A percentile compares a stretch with the other conserved stretches of the same genome.
These are phyloP conservation scores for Ceratobasidium sp. DNA, from an alignment of 1,284 basidiomycete genomes.

Conservation along the genomic window DNA sequence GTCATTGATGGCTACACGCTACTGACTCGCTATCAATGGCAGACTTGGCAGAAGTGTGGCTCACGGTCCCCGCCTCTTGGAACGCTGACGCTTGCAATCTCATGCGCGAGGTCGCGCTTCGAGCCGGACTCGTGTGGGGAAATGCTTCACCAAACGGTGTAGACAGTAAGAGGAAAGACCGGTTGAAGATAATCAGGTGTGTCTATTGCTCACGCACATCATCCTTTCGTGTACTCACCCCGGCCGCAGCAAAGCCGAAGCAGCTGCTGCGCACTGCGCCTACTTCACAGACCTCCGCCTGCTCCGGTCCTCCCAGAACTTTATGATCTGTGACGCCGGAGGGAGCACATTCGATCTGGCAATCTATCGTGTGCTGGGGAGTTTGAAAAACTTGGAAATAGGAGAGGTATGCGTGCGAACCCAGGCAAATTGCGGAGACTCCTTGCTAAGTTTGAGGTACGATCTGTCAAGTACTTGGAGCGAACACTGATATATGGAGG, in stretches of 20 bases:
- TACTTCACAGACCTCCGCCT: conserved; percentile 76
- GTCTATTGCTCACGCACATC: conserved; percentile 43
- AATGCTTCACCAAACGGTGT: conserved; percentile 59
- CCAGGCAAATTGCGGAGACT: conserved; percentile 79
- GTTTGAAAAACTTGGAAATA: conserved; percentile 77
- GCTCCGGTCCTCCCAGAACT: conserved; percentile 73
- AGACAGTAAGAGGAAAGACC: conserved; percentile 74
- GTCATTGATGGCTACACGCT: neutral
- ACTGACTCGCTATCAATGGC: neutral
- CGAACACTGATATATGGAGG: conserved; percentile 55
- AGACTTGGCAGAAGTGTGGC: conserved; percentile 79
- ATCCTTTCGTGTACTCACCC: neutral
- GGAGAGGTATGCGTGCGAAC: conserved; percentile 83
- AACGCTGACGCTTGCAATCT: conserved; percentile 78
- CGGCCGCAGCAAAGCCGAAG: conserved; percentile 70
- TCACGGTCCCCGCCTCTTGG: conserved; percentile 86
- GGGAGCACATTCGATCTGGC: conserved; percentile 79
- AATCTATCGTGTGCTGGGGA: conserved; percentile 79
- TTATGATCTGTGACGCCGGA: conserved; percentile 81
- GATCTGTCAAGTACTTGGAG: neutral
- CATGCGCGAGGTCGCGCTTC: conserved; percentile 80
- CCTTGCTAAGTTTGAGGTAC: conserved; percentile 58
- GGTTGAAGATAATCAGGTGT: conserved; percentile 77
- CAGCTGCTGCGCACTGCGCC: conserved; percentile 84
- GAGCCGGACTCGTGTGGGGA: conserved; percentile 75